Base-by-base conservation (phyloP, 106 monocot species). In the Agapanthus africanus region DNA sequence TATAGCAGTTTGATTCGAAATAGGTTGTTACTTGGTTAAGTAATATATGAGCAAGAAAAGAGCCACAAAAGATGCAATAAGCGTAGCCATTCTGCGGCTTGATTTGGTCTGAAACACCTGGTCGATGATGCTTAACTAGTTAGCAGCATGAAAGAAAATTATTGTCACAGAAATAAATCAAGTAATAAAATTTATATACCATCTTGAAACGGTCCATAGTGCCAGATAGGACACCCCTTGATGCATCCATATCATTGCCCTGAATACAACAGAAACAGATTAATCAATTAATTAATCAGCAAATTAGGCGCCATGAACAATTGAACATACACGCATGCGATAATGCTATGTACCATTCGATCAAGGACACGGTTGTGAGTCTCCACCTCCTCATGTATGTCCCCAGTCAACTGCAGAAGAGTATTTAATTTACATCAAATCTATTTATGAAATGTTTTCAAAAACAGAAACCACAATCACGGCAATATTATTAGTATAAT, bases 71-170 rank as follows among this genome's bases (percentile, higher is more conserved):
- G 89, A 89, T 70, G 85, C 89, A 51, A 97, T 86, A 32, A 91
- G 79, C 4, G 86, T 87, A 18, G 74, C 84, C 95, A 91, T 84
- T 68, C 91, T 97, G 73, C 91, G 81, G 65, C 86, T 91, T 31
- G 95, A 88, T 77, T 92, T 97, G 0, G 72, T 92, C 82, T 97
- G 91, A 59, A 97, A 97, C 52, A 97, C 91, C 91, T 97, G 74
- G 49, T 33, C 0, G 5, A 66, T n/a, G n/a, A n/a, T n/a, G n/a
- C n/a, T n/a, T n/a, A n/a, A n/a, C n/a, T n/a, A n/a, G n/a, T n/a
- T n/a, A n/a, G n/a, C n/a, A n/a, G n/a, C n/a, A n/a, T n/a, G n/a
- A n/a, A n/a, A n/a, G n/a, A n/a, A n/a, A n/a, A n/a, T n/a, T n/a
- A n/a, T n/a, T n/a, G n/a, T n/a, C n/a, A n/a, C n/a, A n/a, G n/a